phyloP scores from a whole-genome alignment of 345 rosid genomes.

The sweet orange (Citrus sinensis) region DVS_A1.0 CM039163.1:49172501-49173000 shows the following conservation, averaged over 20 bases:
- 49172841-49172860: not conserved
- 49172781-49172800: no score
- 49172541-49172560: no score
- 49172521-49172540: not conserved
- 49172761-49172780: no score
- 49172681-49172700: no score
- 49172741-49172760: no score
- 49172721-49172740: no score
- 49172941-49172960: no score
- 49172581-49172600: not conserved
- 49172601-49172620: not conserved
- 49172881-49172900: not conserved
- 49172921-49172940: not conserved
- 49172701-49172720: no score
- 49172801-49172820: not conserved
- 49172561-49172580: constrained; percentile 1
- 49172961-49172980: not conserved
- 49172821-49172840: not conserved
- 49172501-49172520: not conserved
- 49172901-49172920: not conserved
- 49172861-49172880: not conserved
- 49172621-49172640: not conserved
- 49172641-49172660: no score
- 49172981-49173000: not conserved
- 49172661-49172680: no score